Conservation (phyloP, 805 yeast genomes). For the Yamadazyma olivae region DNA sequence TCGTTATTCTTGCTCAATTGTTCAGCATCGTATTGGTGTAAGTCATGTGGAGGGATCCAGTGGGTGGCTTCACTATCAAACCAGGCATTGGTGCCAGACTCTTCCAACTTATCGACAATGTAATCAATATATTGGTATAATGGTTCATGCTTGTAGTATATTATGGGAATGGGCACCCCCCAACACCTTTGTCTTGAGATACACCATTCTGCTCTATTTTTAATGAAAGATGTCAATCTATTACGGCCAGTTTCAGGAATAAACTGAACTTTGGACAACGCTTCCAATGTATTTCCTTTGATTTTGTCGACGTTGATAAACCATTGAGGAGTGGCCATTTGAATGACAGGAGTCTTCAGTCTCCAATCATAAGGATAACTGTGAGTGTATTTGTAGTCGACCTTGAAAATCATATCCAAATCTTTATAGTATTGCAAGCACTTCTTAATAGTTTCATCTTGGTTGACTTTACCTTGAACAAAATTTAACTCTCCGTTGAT, state of each 20-base stretch:
- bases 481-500: conserved; percentile 62
- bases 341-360: conserved; percentile 90
- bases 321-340: conserved; percentile 96
- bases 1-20: conserved; percentile 68
- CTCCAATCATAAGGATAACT: conserved; percentile 98
- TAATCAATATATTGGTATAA: conserved; percentile 54
- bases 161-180: conserved; percentile 97
- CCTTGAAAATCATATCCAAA: conserved; percentile 44
- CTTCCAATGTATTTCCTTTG: conserved; percentile 56
- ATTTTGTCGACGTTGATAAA: conserved; percentile 81
- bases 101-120: conserved; percentile 54
- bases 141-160: conserved; percentile 56
- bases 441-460: conserved; percentile 26
- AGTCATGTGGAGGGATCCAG: conserved; percentile 63
- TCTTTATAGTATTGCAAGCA: conserved; percentile 53
- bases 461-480: conserved; percentile 43
- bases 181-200: conserved; percentile 93
- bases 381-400: conserved; percentile 57
- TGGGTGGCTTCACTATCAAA: conserved; percentile 49
- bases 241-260: conserved; percentile 70
- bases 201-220: conserved; percentile 91
- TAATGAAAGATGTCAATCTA: conserved; percentile 69
- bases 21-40: conserved; percentile 33
- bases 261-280: conserved; percentile 64
- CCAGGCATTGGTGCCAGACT: conserved; percentile 78